These are phyloP conservation scores for Helianthus annuus DNA, from an alignment of 129 eudicot species.

Conservation along the genomic window HanXRQr2.0-SUNRISE NC_035443.2:7425241-7425740, in stretches of 20 bases:
- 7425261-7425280: neutral
- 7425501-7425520: neutral
- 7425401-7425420: neutral
- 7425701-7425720: slow-evolving; percentile 28
- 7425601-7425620: neutral
- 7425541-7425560: neutral
- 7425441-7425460: neutral
- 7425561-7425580: neutral
- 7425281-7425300: neutral
- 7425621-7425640: neutral
- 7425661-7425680: no score
- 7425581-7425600: neutral
- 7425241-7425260: no score
- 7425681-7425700: slow-evolving; percentile 24
- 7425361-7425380: neutral
- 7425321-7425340: neutral
- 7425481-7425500: neutral
- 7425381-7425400: neutral
- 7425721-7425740: neutral
- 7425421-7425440: slow-evolving; percentile 8
- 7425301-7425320: neutral
- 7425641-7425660: no score
- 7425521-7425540: neutral
- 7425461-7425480: neutral
- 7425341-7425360: neutral